Evolutionary conservation across 176 grass and related monocot species (phyloP).

Genomic region (Eleusine indica): DNA sequence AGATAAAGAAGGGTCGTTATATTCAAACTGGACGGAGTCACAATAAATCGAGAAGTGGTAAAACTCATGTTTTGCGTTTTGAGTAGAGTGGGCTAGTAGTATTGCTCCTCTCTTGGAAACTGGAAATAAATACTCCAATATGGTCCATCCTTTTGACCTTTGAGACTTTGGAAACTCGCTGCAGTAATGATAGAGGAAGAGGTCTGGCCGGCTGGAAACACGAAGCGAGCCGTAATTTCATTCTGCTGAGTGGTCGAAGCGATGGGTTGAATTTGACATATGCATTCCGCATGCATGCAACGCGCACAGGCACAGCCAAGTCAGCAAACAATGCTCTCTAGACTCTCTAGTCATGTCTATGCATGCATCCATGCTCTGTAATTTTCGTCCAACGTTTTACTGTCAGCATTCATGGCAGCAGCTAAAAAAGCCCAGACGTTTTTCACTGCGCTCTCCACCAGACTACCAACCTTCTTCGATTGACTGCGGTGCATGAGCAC

Average conservation of each 20-base stretch:
- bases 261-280: not conserved
- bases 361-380: not conserved
- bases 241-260: not conserved
- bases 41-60: no score
- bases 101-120: no score
- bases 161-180: not conserved
- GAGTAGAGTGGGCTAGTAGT: no score
- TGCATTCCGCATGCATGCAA: constrained; percentile 11
- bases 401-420: not conserved
- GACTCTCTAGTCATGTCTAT: not conserved
- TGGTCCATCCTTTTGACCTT: not conserved
- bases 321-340: no score
- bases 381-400: not conserved
- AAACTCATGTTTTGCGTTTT: no score
- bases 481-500: not conserved
- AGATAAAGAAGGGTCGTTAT: no score
- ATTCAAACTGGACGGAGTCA: no score
- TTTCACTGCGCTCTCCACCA: no score
- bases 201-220: not conserved
- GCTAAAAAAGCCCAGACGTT: no score
- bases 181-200: not conserved
- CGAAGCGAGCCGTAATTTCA: not conserved
- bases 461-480: not conserved
- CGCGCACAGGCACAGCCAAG: not conserved
- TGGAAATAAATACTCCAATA: no score